Evolutionary conservation across 257 asterid genomes (phyloP), one percentile per base, ranked within the genome.

Genomic region (Lavandula angustifolia): DNA sequence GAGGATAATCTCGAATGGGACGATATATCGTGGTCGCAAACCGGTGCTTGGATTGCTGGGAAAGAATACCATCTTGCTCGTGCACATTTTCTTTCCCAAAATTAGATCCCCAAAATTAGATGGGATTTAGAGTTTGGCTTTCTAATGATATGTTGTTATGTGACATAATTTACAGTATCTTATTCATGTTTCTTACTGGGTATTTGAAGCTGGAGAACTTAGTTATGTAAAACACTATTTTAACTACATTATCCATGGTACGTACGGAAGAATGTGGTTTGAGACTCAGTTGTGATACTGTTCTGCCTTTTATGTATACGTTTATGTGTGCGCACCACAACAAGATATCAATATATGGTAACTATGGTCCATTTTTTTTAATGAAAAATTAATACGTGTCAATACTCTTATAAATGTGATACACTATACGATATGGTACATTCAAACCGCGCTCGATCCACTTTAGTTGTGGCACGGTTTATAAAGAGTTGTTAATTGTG

Each of bases 1-100:
- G 96, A 78, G 75, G 94, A 89, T 56, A 84, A 84, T 57, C 55
- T 92, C 16, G 99, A 87, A 67, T 92, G 99, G 99, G 99, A 92
- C 12, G 92, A 87, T 61, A 84, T 92, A 56, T 76, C 80, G 44
- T 89, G 99, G 99, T 81, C 88, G 16, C 86, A 87, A 61, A 87
- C 91, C 31, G 96, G 99, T 27, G 97, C 82, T 62, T 77, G 83
- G 84, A 83, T 92, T 65, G 81, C 80, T 50, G 99, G 99, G 49
- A 80, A 51, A 68, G 95, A 87, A 61, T 92, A 87, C 79, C 79
- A 75, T 77, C 90, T 92, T 64, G 88, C 94, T 49, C 90, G 99
- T 55, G 95, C 87, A 14, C 94, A 91, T 75, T 85, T 92, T 66
- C 84, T 92, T 56, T 79, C 96, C 61, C 88, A 85, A 66, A 78